Conservation (phyloP, 495 filamentous ascomycete genomes). For the Neurospora hispaniola region DNA sequence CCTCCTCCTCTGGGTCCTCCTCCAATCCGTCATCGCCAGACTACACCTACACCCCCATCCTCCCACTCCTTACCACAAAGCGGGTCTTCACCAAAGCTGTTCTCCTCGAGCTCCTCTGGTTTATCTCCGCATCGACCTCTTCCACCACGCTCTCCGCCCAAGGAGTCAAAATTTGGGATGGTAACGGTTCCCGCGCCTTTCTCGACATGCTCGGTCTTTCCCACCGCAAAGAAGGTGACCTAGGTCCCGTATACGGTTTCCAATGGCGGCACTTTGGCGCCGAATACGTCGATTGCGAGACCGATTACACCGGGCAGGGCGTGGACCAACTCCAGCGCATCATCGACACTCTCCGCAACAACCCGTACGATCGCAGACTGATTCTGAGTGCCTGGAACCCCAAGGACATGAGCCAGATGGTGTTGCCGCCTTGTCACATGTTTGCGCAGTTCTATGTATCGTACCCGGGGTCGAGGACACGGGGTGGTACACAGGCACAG, state of each 20-base stretch:
- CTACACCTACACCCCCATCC: conserved; percentile 45
- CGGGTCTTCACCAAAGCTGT: conserved; percentile 90
- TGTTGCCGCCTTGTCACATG: conserved; percentile 95
- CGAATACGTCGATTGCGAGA: conserved; percentile 63
- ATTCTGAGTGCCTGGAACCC: conserved; percentile 93
- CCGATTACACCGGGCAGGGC: conserved; percentile 80
- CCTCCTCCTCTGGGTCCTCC: conserved; percentile 19
- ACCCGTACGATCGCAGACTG: conserved; percentile 80
- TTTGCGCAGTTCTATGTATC: conserved; percentile 98
- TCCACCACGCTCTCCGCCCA: conserved; percentile 58
- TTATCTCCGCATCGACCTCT: conserved; percentile 75
- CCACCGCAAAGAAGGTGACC: conserved; percentile 72
- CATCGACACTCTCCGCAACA: conserved; percentile 66
- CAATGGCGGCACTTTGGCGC: conserved; percentile 99
- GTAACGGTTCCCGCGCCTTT: conserved; percentile 81
- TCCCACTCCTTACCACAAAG: conserved; percentile 93
- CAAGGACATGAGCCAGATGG: conserved; percentile 77
- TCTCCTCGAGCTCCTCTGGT: conserved; percentile 92
- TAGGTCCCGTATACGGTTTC: conserved; percentile 96
- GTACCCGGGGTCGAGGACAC: conserved; percentile 41
- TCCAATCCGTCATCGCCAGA: conserved; percentile 19
- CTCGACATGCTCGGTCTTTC: conserved; percentile 74
- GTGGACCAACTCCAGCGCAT: conserved; percentile 87
- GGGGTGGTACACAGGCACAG: neutral
- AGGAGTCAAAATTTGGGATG: conserved; percentile 96